phyloP scores from a whole-genome alignment of 176 grass and related monocot genomes.

The Rhynchospora tenuis region DNA sequence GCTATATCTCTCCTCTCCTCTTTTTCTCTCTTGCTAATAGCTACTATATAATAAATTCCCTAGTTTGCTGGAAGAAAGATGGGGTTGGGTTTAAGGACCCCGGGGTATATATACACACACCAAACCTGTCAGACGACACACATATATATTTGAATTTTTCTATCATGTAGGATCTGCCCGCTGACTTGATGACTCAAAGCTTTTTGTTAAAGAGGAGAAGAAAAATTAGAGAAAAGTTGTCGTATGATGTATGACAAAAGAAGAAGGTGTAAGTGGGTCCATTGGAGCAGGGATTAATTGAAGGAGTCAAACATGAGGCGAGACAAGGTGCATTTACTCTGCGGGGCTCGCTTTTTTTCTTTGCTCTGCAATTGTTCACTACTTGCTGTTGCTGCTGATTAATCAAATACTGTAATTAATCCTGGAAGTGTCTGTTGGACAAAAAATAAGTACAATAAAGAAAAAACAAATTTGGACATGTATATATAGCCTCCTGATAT shows the following conservation, averaged over 20 bases:
- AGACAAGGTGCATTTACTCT: conserved; percentile 9
- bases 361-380: neutral
- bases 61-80: neutral
- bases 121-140: neutral
- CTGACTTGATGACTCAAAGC: neutral
- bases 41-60: neutral
- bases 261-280: neutral
- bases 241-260: neutral
- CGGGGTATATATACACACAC: neutral
- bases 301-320: conserved; percentile 6
- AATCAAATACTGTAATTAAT: too few species aligned
- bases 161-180: neutral
- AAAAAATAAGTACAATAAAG: too few species aligned
- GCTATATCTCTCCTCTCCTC: too few species aligned
- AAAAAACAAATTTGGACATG: too few species aligned
- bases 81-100: neutral
- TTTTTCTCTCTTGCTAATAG: neutral
- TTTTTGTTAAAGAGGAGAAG: neutral
- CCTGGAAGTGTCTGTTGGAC: too few species aligned
- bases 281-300: neutral
- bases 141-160: neutral
- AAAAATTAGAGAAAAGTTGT: neutral
- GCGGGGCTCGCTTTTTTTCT: neutral
- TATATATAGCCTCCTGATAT: too few species aligned
- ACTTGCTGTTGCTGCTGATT: too few species aligned